Conservation (phyloP, 2,329 filamentous ascomycete species). For the Sphaerulina musiva region DNA sequence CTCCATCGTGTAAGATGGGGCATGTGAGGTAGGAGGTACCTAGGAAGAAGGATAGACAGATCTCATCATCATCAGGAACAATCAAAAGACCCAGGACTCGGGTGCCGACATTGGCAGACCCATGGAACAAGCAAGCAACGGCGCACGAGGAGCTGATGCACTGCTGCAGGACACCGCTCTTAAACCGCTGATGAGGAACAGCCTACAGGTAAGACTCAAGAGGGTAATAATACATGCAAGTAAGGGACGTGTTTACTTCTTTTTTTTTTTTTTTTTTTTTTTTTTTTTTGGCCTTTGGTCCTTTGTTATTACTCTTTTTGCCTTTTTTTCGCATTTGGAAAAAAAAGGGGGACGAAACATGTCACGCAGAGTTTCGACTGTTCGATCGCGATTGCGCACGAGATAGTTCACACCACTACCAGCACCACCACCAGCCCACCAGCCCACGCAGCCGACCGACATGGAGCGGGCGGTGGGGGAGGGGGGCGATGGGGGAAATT, state of each 20-base stretch:
- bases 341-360: neutral
- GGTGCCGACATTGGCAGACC: neutral
- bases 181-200: neutral
- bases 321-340: neutral
- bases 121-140: neutral
- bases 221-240: too few relatives aligned
- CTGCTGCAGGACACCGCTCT: neutral
- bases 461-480: too few relatives aligned
- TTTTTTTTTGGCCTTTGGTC: neutral
- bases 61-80: too few relatives aligned
- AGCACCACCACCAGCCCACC: neutral
- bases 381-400: slow-evolving; percentile 1
- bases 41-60: too few relatives aligned
- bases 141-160: neutral
- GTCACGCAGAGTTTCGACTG: neutral
- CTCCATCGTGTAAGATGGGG: too few relatives aligned
- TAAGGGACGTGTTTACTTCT: too few relatives aligned
- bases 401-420: neutral
- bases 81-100: neutral
- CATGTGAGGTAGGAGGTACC: too few relatives aligned
- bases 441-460: too few relatives aligned
- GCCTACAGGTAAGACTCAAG: too few relatives aligned
- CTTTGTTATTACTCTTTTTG: neutral
- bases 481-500: too few relatives aligned
- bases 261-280: too few relatives aligned